Conservation (phyloP, 106 monocot genomes). For the Apostasia shenzhenica region DNA sequence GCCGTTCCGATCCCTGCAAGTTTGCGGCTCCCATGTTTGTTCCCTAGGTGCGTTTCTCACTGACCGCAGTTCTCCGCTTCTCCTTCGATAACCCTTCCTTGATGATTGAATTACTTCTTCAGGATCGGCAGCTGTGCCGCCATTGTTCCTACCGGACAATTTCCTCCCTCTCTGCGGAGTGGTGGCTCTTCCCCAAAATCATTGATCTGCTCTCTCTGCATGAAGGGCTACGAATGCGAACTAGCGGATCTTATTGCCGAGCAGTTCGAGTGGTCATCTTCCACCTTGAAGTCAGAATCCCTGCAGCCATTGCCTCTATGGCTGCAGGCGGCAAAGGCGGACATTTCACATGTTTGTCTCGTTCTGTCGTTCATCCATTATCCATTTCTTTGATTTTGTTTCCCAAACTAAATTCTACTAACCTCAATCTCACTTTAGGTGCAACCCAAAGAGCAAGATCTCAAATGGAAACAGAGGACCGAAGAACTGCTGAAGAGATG, state of each 20-base stretch:
- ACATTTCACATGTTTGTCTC: neutral
- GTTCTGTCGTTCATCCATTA: neutral
- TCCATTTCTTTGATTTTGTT: no score
- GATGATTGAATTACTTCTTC: neutral
- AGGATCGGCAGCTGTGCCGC: neutral
- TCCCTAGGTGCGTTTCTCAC: conserved; percentile 23
- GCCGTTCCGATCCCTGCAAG: conserved; percentile 57
- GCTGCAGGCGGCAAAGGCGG: conserved; percentile 37
- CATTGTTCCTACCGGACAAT: neutral
- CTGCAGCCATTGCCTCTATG: conserved; percentile 43
- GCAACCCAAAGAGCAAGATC: conserved; percentile 26
- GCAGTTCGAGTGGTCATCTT: conserved; percentile 43
- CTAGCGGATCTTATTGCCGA: conserved; percentile 39
- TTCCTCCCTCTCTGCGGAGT: neutral
- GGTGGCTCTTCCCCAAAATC: neutral
- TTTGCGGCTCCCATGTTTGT: conserved; percentile 16
- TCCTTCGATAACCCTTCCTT: no score
- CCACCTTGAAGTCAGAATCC: conserved; percentile 16
- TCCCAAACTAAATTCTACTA: no score
- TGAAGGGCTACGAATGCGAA: conserved; percentile 43
- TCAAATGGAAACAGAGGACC: neutral
- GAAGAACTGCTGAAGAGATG: conserved; percentile 48
- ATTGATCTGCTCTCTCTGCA: conserved; percentile 36
- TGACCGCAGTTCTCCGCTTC: neutral
- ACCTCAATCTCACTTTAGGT: neutral